Evolutionary conservation across 148 eudicot genomes (phyloP).

Genomic region (Cornus suecica): DNA sequence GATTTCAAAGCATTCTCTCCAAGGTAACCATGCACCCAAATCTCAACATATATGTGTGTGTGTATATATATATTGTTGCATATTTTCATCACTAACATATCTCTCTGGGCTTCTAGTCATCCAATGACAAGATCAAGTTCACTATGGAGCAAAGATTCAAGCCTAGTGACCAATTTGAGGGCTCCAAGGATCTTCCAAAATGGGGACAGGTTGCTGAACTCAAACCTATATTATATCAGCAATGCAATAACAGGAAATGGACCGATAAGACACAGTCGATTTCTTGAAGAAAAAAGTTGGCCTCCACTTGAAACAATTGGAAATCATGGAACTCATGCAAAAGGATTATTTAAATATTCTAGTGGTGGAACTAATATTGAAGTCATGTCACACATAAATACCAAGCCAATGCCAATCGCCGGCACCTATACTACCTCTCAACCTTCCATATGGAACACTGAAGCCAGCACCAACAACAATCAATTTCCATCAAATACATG

Average conservation of each 20-base stretch:
- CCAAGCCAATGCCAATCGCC: constrained; percentile 8
- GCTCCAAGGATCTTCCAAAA: not conserved
- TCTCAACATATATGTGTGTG: not conserved
- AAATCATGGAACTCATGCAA: constrained; percentile 10
- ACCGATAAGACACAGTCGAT: constrained; percentile 23
- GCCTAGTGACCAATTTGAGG: not conserved
- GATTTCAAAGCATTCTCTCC: constrained; percentile 10
- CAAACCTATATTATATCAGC: not conserved
- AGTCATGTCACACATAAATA: not conserved
- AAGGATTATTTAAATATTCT: constrained; percentile 1
- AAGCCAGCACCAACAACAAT: not conserved
- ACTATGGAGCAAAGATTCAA: constrained; percentile 9
- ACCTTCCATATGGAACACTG: not conserved
- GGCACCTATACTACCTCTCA: not conserved
- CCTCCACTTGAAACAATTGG: constrained; percentile 13
- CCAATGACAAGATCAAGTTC: constrained; percentile 4
- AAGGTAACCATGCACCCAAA: constrained; percentile 13
- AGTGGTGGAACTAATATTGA: not conserved
- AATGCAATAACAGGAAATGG: constrained; percentile 3
- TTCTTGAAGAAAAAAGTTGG: constrained; percentile 37
- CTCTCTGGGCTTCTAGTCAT: constrained; percentile 4
- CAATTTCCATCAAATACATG: not conserved
- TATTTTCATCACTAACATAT: not conserved
- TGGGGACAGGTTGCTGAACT: constrained; percentile 3
- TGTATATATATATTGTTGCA: not conserved